phyloP scores from a whole-genome alignment of 257 asterid genomes.

The Gentiana straminea region DNA sequence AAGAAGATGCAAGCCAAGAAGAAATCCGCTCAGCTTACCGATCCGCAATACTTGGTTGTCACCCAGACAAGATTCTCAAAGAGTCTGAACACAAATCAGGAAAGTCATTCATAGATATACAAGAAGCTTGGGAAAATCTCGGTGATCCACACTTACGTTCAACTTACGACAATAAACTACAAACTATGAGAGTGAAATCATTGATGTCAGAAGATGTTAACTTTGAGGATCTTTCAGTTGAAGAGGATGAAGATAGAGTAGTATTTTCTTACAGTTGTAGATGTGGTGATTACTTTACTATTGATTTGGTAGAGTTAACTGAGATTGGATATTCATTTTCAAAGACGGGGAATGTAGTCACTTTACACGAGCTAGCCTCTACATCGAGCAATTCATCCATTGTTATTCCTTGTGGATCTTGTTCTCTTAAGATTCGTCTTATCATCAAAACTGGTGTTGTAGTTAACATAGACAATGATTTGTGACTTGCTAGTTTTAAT shows the following conservation, averaged over 20 bases:
- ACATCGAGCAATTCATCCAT: slow-evolving; percentile 24
- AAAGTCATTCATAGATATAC: slow-evolving; percentile 41
- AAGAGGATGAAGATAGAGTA: slow-evolving; percentile 32
- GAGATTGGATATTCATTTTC: slow-evolving; percentile 45
- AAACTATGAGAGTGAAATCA: slow-evolving; percentile 37
- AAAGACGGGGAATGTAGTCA: slow-evolving; percentile 24
- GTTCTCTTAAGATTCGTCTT: slow-evolving; percentile 55
- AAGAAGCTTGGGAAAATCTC: slow-evolving; percentile 56
- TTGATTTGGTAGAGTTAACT: slow-evolving; percentile 48
- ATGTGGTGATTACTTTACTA: slow-evolving; percentile 56
- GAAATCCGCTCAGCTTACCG: slow-evolving; percentile 55
- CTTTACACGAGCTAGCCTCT: slow-evolving; percentile 19
- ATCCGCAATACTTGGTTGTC: slow-evolving; percentile 43
- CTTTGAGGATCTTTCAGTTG: slow-evolving; percentile 48
- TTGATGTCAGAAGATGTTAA: slow-evolving; percentile 42
- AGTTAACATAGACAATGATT: slow-evolving; percentile 13
- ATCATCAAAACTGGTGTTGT: slow-evolving; percentile 24
- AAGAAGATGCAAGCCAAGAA: slow-evolving; percentile 56
- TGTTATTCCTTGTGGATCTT: slow-evolving; percentile 74
- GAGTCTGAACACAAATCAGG: slow-evolving; percentile 17
- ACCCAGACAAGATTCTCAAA: slow-evolving; percentile 55
- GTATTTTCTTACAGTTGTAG: slow-evolving; percentile 48
- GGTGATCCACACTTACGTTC: slow-evolving; percentile 43
- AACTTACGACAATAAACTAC: slow-evolving; percentile 45
- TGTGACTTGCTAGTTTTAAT: background rate